A percentile compares a stretch with the other conserved stretches of the same genome.
Conservation (phyloP, 192 early-diverging fungal species). For the Gamsiella multidivaricata region DNA sequence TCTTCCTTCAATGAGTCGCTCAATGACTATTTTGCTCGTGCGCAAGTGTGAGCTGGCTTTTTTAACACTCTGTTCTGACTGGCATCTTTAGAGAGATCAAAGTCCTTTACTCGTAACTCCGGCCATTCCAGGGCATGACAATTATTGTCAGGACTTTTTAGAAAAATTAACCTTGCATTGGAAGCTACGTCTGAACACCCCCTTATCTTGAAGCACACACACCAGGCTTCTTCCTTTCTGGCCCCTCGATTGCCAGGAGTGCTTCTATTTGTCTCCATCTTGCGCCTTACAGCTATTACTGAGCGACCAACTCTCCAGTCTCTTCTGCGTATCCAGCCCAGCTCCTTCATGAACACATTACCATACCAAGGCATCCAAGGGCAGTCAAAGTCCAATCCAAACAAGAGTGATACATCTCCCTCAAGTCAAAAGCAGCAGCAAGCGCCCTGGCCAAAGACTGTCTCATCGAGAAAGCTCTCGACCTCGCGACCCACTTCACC, state of each 20-base stretch:
- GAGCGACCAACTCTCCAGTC: too few relatives aligned
- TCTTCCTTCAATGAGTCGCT: too few relatives aligned
- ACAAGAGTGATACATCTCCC: constrained; percentile 9
- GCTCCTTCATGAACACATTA: constrained; percentile 35
- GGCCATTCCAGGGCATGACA: too few relatives aligned
- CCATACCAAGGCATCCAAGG: constrained; percentile 19
- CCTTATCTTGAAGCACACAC: neutral
- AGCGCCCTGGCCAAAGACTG: constrained; percentile 40
- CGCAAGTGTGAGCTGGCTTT: too few relatives aligned
- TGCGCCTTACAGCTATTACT: neutral
- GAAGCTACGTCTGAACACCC: neutral
- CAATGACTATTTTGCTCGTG: too few relatives aligned
- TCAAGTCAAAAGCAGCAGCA: constrained; percentile 37
- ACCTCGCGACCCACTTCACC: constrained; percentile 32
- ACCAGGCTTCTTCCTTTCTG: neutral
- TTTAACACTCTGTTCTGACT: too few relatives aligned
- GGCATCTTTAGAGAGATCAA: too few relatives aligned
- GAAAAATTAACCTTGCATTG: too few relatives aligned
- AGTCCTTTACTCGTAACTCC: too few relatives aligned
- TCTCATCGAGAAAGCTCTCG: constrained; percentile 29
- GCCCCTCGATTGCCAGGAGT: constrained; percentile 6
- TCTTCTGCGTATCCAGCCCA: neutral
- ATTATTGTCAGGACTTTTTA: too few relatives aligned
- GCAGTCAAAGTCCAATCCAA: neutral
- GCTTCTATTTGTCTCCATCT: neutral